phyloP scores from a whole-genome alignment of 768 basidiomycete species.

The Lactarius indigo region DNA sequence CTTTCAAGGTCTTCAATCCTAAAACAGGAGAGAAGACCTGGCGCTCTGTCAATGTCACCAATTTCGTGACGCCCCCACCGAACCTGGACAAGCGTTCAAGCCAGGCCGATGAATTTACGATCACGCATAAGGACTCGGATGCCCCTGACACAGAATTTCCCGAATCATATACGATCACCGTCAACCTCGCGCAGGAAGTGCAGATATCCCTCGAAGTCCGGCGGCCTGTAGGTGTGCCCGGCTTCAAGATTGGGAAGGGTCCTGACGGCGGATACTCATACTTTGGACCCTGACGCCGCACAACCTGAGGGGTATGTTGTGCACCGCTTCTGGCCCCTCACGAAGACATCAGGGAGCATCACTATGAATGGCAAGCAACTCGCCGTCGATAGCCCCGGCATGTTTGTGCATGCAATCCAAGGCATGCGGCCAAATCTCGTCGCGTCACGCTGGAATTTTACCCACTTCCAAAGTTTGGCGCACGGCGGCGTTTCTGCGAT shows the following conservation, averaged over 20 bases:
- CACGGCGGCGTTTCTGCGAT: slow-evolving; percentile 78
- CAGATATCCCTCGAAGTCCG: slow-evolving; percentile 74
- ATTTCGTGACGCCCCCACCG: slow-evolving; percentile 73
- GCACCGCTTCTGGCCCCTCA: slow-evolving; percentile 88
- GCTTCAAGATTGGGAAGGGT: slow-evolving; percentile 90
- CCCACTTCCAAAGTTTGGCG: slow-evolving; percentile 75
- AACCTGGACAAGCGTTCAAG: slow-evolving; percentile 80
- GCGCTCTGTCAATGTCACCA: slow-evolving; percentile 83
- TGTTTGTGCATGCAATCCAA: slow-evolving; percentile 95
- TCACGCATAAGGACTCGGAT: slow-evolving; percentile 65
- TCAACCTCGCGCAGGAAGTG: slow-evolving; percentile 73
- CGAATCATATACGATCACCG: slow-evolving; percentile 77
- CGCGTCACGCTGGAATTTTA: slow-evolving; percentile 95
- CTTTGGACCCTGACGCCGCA: slow-evolving; percentile 64
- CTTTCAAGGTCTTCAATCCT: slow-evolving; percentile 85
- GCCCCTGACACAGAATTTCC: slow-evolving; percentile 54
- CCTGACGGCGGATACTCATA: slow-evolving; percentile 86
- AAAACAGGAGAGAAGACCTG: slow-evolving; percentile 69
- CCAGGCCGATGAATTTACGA: slow-evolving; percentile 81
- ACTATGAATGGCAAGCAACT: slow-evolving; percentile 61
- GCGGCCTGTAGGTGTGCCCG: slow-evolving; percentile 67
- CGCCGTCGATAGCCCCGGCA: slow-evolving; percentile 59
- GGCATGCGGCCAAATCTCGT: slow-evolving; percentile 96
- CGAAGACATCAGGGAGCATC: slow-evolving; percentile 59
- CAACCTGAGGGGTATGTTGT: slow-evolving; percentile 83